These are phyloP conservation scores for Phytophthora kernoviae DNA, from an alignment of 352 stramenopile species.

Conservation along the genomic window DNA sequence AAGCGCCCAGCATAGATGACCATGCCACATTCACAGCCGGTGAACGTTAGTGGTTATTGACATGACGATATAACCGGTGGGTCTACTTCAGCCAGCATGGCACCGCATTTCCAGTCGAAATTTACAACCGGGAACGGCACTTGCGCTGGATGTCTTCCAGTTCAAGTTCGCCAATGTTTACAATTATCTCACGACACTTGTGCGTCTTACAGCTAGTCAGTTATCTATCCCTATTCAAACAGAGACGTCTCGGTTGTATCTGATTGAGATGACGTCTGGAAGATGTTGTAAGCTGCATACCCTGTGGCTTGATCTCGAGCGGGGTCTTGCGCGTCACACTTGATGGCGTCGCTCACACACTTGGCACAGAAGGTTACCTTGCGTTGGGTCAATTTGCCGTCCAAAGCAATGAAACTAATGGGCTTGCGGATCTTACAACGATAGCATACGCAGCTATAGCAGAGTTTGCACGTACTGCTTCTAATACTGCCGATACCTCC, in stretches of 20 bases:
- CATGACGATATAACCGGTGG: too few species aligned
- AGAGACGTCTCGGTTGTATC: slow-evolving; percentile 5
- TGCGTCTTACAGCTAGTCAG: neutral
- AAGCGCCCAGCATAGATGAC: too few species aligned
- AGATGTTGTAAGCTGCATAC: slow-evolving; percentile 27
- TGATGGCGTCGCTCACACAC: slow-evolving; percentile 33
- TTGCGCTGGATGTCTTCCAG: too few species aligned
- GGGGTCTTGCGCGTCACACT: slow-evolving; percentile 20
- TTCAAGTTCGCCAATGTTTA: too few species aligned
- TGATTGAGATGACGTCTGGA: slow-evolving; percentile 21
- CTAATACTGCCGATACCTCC: slow-evolving; percentile 20
- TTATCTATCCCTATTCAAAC: slow-evolving; percentile 12
- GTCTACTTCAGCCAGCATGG: too few species aligned
- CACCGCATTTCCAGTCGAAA: too few species aligned
- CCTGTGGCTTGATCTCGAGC: slow-evolving; percentile 23
- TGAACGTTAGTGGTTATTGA: too few species aligned
- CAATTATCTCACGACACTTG: too few species aligned
- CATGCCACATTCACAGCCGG: too few species aligned
- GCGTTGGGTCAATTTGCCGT: slow-evolving; percentile 32
- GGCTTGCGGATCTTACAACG: slow-evolving; percentile 36
- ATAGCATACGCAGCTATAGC: slow-evolving; percentile 31
- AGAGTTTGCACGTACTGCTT: slow-evolving; percentile 32
- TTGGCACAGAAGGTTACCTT: slow-evolving; percentile 40
- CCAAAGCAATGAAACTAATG: slow-evolving; percentile 37
- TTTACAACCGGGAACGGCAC: too few species aligned